These are phyloP conservation scores for Coffea eugenioides DNA, from an alignment of 257 asterid genomes.

Conservation along the genomic window DNA sequence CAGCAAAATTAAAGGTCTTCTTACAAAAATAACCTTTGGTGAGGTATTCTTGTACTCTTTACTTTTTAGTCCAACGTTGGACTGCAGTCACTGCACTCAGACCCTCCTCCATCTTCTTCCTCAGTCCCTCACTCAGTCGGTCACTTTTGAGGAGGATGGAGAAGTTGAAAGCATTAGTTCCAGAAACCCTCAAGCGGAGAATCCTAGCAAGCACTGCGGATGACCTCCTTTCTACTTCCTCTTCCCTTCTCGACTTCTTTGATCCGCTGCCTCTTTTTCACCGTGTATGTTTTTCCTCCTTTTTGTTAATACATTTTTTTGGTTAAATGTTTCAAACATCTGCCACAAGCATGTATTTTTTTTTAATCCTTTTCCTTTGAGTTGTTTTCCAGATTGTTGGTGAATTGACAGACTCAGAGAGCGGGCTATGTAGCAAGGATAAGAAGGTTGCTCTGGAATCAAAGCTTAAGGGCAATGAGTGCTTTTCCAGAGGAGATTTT, in stretches of 20 bases:
- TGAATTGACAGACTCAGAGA: conserved; percentile 68
- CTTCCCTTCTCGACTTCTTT: conserved; percentile 67
- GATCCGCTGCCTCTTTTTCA: conserved; percentile 57
- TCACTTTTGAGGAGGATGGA: conserved; percentile 47
- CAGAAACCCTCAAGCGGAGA: conserved; percentile 48
- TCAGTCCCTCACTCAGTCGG: neutral
- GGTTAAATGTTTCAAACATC: neutral
- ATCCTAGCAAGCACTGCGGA: conserved; percentile 44
- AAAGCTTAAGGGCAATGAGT: conserved; percentile 71
- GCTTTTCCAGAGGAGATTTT: conserved; percentile 73
- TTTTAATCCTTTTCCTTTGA: neutral
- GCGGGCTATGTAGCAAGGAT: conserved; percentile 67
- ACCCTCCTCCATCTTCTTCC: neutral
- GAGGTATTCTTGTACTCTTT: no score
- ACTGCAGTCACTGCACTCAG: no score
- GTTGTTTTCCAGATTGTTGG: conserved; percentile 48
- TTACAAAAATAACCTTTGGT: no score
- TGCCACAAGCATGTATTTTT: no score
- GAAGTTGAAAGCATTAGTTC: conserved; percentile 70
- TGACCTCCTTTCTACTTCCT: conserved; percentile 56
- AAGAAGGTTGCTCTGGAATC: conserved; percentile 63
- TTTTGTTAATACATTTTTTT: neutral
- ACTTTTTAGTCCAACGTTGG: neutral
- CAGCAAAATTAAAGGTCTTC: no score
- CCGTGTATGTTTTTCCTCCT: conserved; percentile 41